Conservation (phyloP, 208 protist species). For the Sergeia podlipaevii region DNA sequence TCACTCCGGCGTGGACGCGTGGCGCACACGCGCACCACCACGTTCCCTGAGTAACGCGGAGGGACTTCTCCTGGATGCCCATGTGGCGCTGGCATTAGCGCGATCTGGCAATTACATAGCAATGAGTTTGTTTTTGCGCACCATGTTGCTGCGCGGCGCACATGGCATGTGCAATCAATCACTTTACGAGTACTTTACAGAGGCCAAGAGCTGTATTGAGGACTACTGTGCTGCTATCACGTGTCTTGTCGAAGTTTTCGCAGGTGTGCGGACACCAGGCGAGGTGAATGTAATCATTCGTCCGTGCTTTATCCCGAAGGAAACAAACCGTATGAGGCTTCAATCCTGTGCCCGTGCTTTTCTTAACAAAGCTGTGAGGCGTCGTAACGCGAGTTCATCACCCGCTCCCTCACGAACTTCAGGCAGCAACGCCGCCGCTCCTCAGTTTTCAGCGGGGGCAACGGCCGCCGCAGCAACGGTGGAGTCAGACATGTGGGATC, state of each 20-base stretch:
- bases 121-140: conserved; percentile 36
- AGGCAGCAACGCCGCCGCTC: too few species aligned
- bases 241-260: conserved; percentile 32
- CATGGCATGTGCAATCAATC: conserved; percentile 38
- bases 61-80: conserved; percentile 28
- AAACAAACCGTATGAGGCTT: too few species aligned
- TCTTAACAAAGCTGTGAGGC: too few species aligned
- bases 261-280: neutral
- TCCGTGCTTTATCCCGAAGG: conserved; percentile 1
- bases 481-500: too few species aligned
- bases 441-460: too few species aligned
- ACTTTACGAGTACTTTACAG: conserved; percentile 46
- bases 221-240: conserved; percentile 36
- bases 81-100: conserved; percentile 24
- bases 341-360: too few species aligned
- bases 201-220: conserved; percentile 37
- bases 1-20: conserved; percentile 35
- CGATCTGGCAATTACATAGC: conserved; percentile 13
- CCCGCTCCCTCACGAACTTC: too few species aligned
- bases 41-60: conserved; percentile 21
- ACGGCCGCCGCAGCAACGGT: too few species aligned
- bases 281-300: neutral
- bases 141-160: conserved; percentile 39
- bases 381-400: too few species aligned
- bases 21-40: conserved; percentile 24